phyloP scores from a whole-genome alignment of 148 eudicot genomes.

The Camellia granthamiana region DNA sequence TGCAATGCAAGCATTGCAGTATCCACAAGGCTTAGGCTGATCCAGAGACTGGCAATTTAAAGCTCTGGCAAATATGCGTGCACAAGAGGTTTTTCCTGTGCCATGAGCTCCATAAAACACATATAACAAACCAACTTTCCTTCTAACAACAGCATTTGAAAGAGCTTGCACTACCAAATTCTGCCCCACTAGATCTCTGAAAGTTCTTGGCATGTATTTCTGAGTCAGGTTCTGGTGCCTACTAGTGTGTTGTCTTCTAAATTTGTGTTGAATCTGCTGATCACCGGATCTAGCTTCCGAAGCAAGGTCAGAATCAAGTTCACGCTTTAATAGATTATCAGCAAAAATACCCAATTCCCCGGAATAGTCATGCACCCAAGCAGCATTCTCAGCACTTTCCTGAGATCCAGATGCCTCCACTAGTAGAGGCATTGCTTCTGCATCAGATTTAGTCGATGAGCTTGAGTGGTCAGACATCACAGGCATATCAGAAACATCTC shows the following conservation, averaged over 20 bases:
- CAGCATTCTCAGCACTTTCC: conserved; percentile 62
- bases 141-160: conserved; percentile 70
- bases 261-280: conserved; percentile 22
- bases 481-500: conserved; percentile 39
- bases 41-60: conserved; percentile 82
- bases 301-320: conserved; percentile 70
- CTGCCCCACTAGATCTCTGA: conserved; percentile 93
- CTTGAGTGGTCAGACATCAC: conserved; percentile 56
- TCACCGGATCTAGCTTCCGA: conserved; percentile 69
- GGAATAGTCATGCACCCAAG: conserved; percentile 91
- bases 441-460: conserved; percentile 52
- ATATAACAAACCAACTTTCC: conserved; percentile 74
- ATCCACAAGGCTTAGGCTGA: conserved; percentile 87
- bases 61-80: conserved; percentile 88
- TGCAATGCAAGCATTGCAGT: conserved; percentile 72
- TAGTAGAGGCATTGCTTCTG: conserved; percentile 69
- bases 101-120: conserved; percentile 96
- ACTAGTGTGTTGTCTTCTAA: conserved; percentile 37
- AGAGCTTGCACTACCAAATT: conserved; percentile 87
- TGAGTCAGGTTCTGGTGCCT: conserved; percentile 84
- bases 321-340: conserved; percentile 68
- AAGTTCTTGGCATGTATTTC: conserved; percentile 85
- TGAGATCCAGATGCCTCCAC: conserved; percentile 71
- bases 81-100: conserved; percentile 89
- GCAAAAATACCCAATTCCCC: conserved; percentile 92